Evolutionary conservation across 2,329 filamentous ascomycete species (phyloP).

Genomic region (Aspergillus bombycis): DNA sequence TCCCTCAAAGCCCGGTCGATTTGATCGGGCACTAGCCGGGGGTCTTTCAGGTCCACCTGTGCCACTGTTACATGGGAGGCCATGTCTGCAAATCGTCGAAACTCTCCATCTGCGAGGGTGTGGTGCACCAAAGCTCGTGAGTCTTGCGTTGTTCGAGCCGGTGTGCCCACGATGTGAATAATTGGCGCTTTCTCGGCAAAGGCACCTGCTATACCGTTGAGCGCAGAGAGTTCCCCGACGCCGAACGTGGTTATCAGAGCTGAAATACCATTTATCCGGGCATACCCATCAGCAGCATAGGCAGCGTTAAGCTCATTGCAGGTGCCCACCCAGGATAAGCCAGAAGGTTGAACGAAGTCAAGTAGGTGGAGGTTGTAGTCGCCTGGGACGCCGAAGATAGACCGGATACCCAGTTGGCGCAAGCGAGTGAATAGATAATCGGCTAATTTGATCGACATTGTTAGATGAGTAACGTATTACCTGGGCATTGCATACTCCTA

Average conservation of each 20-base stretch:
- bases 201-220: constrained; percentile 73
- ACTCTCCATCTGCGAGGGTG: constrained; percentile 65
- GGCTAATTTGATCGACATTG: constrained; percentile 23
- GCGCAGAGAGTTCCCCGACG: constrained; percentile 66
- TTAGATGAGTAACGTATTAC: not conserved
- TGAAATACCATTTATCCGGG: constrained; percentile 31
- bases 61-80: constrained; percentile 53
- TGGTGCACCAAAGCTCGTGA: constrained; percentile 60
- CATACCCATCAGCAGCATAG: constrained; percentile 34
- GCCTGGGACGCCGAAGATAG: constrained; percentile 66
- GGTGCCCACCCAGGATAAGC: constrained; percentile 67
- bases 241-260: constrained; percentile 47
- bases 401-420: constrained; percentile 56
- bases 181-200: constrained; percentile 73
- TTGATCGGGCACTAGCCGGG: constrained; percentile 49
- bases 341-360: constrained; percentile 64
- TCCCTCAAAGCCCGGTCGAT: constrained; percentile 57
- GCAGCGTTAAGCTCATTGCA: constrained; percentile 75
- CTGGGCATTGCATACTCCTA: not conserved
- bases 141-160: constrained; percentile 48
- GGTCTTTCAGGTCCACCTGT: constrained; percentile 53
- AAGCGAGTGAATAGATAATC: constrained; percentile 67
- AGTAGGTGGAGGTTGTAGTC: constrained; percentile 72
- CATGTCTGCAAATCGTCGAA: constrained; percentile 55
- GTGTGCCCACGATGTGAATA: constrained; percentile 62